Base-by-base conservation (phyloP, 2,329 filamentous ascomycete genomes). In the Diplocarpon mali region DNA sequence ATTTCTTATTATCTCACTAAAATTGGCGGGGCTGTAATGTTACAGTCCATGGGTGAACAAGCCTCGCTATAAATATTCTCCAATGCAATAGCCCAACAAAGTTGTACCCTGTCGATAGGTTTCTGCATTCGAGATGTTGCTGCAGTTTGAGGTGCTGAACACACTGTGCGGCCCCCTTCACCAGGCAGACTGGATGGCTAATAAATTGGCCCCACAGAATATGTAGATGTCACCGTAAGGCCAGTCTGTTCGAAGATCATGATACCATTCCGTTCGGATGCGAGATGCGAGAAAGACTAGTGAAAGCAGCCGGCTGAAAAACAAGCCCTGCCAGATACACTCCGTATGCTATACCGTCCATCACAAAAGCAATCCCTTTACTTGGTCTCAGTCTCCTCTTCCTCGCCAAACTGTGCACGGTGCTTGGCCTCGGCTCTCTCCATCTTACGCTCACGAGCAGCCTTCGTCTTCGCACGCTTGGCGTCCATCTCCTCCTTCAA, bases 391-490 rank as follows among this genome's bases (percentile, higher is more conserved):
- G 55, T 56, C 49, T 59, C 73, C 63, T 75, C 73, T 52, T 65
- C 77, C 65, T 88, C 87, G 67, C 75, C 86, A 64, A 83, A 67
- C 69, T 93, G 69, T 66, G 86, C 88, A 66, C 78, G 83, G 70
- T 88, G 81, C 90, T 98, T 98, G 70, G 84, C 82, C 67, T 75
- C 70, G 69, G 83, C 78, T 72, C 93, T 85, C 78, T 95, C 87
- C 72, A 82, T 73, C 83, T 92, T 92, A 78, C 92, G 84, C 84
- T 96, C 92, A 75, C 92, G 88, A 64, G 92, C 92, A 67, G 92
- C 92, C 89, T 95, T 96, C 82, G 88, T 96, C 88, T 95, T 95
- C 70, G 88, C 87, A 76, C 92, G 88, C 83, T 95, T 96, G 78
- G 85, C 87, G 69, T 96, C 92, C 92, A 98, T 98, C 78, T 96